Base-by-base conservation (phyloP, 2,329 filamentous ascomycete species). In the Cladophialophora immunda region DNA sequence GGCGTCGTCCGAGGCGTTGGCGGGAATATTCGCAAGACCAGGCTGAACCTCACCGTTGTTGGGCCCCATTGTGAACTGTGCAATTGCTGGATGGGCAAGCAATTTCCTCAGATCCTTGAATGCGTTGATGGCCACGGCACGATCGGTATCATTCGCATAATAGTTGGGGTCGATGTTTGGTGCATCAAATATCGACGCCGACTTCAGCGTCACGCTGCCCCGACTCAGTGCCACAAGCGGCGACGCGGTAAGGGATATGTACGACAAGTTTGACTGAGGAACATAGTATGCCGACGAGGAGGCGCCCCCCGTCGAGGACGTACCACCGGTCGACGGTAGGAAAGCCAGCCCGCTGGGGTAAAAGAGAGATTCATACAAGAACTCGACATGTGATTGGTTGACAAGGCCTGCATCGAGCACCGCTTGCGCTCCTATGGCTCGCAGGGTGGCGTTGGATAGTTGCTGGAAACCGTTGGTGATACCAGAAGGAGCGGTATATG, bases 31-130 rank as follows among this genome's bases (percentile, higher is more conserved):
- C 27, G 59, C 52, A 9, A 56, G 17, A 38, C 56, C 56, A 4
- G 60, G 59, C 27, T 47, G 34, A 36, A 64, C 50, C 55, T 69
- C 64, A n/a, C 65, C 60, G 41, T 69, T 64, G 2, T 75, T 64
- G 38, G 78, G 76, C 1, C 76, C 74, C 0, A 78, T 76, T 0
- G 79, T 71, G n/a, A 82, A 65, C 47, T 82, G 59, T 36, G 59
- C 30, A 36, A 62, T 32, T 8, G 59, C 50, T 5, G 59, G 59
- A 68, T 52, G 64, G 5, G 68, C 64, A 19, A 74, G 67, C 52
- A 75, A 71, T 19, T 66, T 66, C 17, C 73, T 69, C 3, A 75
- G 71, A 34, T 74, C 69, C 11, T 67, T 66, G 68, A 75, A 74
- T 2, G 72, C 64, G 30, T 71, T 66, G 22, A 74, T 66, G 15